Evolutionary conservation across 345 rosid genomes (phyloP).

Genomic region (Salix arbutifolia): DNA sequence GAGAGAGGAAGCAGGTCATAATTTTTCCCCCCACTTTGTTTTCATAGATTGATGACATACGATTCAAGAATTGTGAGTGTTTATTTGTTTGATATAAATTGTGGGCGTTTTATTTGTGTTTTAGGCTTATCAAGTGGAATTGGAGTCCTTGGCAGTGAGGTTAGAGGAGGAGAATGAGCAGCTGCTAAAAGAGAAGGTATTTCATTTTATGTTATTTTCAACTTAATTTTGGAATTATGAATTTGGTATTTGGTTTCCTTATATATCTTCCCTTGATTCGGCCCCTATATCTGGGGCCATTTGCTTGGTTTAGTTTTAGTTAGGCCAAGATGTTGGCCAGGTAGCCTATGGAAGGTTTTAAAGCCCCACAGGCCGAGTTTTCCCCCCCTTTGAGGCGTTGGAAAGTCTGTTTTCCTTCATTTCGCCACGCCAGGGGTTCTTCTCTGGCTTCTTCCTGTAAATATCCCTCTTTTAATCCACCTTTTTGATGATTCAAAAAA

Average conservation of each 20-base stretch:
- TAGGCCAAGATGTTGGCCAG: too few relatives aligned
- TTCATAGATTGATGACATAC: neutral
- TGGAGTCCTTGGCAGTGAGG: slow-evolving; percentile 67
- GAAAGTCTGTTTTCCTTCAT: too few relatives aligned
- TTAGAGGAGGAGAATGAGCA: slow-evolving; percentile 73
- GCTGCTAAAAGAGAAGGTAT: slow-evolving; percentile 70
- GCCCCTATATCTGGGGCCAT: too few relatives aligned
- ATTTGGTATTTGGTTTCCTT: neutral
- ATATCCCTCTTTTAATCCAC: too few relatives aligned
- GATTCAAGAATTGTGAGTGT: neutral
- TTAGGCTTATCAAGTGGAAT: slow-evolving; percentile 86
- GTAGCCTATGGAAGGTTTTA: too few relatives aligned
- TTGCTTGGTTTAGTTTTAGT: too few relatives aligned
- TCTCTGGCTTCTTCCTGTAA: too few relatives aligned
- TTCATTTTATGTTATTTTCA: neutral
- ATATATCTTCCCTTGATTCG: neutral
- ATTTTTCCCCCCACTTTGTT: neutral
- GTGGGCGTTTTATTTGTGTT: slow-evolving; percentile 1
- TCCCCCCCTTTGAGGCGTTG: too few relatives aligned
- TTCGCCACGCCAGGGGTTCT: too few relatives aligned
- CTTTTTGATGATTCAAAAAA: too few relatives aligned
- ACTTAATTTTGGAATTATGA: neutral
- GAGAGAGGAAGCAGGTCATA: slow-evolving; percentile 86
- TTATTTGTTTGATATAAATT: neutral
- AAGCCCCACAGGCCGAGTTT: too few relatives aligned